phyloP scores from a whole-genome alignment of 2,329 filamentous ascomycete species.

The Fusarium pseudoanthophilum region DNA sequence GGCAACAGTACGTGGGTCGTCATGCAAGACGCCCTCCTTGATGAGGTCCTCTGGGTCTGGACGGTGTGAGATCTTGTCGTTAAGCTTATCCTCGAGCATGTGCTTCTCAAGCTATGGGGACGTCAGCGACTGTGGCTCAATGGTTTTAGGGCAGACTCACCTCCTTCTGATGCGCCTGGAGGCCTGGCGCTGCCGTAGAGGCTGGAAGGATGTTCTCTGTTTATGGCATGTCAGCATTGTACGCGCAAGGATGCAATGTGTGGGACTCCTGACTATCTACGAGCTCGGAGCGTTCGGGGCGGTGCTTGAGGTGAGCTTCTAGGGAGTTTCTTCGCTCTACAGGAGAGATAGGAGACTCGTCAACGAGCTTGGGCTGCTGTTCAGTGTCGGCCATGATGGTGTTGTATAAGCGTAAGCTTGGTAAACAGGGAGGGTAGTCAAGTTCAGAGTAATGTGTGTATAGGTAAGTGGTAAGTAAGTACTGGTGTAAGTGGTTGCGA shows the following conservation, averaged over 20 bases:
- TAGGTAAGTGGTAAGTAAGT: background rate
- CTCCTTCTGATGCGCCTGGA: slow-evolving; percentile 84
- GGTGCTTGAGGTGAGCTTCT: slow-evolving; percentile 76
- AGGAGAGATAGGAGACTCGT: slow-evolving; percentile 65
- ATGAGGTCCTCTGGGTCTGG: slow-evolving; percentile 81
- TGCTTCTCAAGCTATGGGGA: slow-evolving; percentile 74
- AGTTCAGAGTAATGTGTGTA: background rate
- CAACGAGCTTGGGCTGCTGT: slow-evolving; percentile 49
- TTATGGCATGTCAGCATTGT: slow-evolving; percentile 37
- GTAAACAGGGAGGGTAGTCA: background rate
- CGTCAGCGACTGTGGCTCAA: slow-evolving; percentile 22
- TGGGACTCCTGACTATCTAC: slow-evolving; percentile 73
- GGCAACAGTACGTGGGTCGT: slow-evolving; percentile 67
- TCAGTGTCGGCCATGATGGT: slow-evolving; percentile 44
- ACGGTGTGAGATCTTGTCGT: slow-evolving; percentile 84
- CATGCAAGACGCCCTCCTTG: slow-evolving; percentile 80
- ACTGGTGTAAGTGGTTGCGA: slow-evolving; percentile 19
- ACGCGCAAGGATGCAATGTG: slow-evolving; percentile 46
- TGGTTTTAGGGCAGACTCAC: slow-evolving; percentile 48
- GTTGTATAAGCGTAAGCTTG: background rate
- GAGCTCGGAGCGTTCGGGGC: slow-evolving; percentile 79
- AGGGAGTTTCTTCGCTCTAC: slow-evolving; percentile 73
- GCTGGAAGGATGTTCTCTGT: slow-evolving; percentile 87
- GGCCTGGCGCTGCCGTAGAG: slow-evolving; percentile 78
- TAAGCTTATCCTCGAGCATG: slow-evolving; percentile 87